A percentile compares a stretch with the other conserved stretches of the same genome.
phyloP scores from a whole-genome alignment of 1,284 basidiomycete genomes.

The Ganoderma resinaceum region DNA sequence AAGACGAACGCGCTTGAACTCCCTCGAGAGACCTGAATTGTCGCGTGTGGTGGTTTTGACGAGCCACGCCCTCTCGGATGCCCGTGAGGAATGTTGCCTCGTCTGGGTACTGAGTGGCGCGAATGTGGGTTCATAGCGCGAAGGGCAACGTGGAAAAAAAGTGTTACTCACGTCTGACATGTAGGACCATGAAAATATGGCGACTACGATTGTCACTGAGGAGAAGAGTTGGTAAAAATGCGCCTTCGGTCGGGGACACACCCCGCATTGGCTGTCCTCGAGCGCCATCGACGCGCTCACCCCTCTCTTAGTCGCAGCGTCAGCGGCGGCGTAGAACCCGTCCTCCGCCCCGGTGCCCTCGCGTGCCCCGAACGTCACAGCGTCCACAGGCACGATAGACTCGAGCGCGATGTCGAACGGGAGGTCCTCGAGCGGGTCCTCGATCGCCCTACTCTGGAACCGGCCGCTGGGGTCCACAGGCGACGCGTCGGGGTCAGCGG shows the following conservation, averaged over 20 bases:
- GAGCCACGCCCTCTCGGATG: constrained; percentile 41
- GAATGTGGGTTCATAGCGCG: background rate
- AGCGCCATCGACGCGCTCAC: background rate
- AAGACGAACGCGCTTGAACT: constrained; percentile 35
- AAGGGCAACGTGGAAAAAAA: background rate
- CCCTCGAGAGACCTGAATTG: constrained; percentile 24
- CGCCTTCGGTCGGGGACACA: background rate
- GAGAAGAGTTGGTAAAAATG: background rate
- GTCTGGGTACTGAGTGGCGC: background rate
- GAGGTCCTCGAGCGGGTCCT: background rate
- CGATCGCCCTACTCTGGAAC: background rate
- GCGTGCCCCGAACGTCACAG: background rate
- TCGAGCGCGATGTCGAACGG: background rate
- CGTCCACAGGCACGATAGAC: background rate
- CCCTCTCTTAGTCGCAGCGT: background rate
- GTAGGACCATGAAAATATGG: constrained; percentile 12
- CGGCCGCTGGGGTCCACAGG: background rate
- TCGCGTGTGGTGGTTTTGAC: constrained; percentile 41
- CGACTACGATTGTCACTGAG: constrained; percentile 7
- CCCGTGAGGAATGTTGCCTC: constrained; percentile 35
- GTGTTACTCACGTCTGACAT: constrained; percentile 14
- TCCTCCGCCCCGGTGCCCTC: background rate
- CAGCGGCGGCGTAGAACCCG: background rate
- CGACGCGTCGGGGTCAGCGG: too few species aligned
- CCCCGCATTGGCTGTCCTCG: background rate